Evolutionary conservation across 129 eudicot genomes (phyloP), one percentile per base, ranked within the genome.

Genomic region (Logfia minima): DNA sequence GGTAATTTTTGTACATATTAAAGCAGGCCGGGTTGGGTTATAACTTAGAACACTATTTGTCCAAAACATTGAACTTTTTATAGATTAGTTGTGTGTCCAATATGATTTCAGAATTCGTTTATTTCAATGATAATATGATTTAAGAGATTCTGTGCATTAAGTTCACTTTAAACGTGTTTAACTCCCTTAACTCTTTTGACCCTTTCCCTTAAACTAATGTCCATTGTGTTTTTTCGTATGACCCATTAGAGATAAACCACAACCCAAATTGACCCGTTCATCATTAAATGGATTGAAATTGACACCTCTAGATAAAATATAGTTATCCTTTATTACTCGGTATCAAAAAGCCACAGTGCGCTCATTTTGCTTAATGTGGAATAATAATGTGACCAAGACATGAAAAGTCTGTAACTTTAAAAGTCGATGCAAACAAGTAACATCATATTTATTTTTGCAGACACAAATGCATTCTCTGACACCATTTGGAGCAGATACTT

Each of bases 391-490:
- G 14, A 16, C 13, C 43, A 65, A 39, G 18, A 10, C 28, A 60
- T 62, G 24, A 41, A 37, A 62, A 61, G 11, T 24, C 43, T 41
- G 32, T 18, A 43, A 8, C 8, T 22, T 28, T 35, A 1, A 10
- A 19, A 11, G n/a, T 23, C 7, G 53, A 26, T 24, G 19, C 7
- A 31, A 43, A 29, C 35, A 43, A 10, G 5, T 43, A 3, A 41
- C 10, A 63, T 26, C 19, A 34, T 17, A 26, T 72, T 18, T 59
- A 19, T 51, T n/a, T 35, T 29, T 78, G 84, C 89, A 94, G 98
- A 94, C 97, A 34, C 99, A 94, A 80, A 91, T 89, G 96, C 99
- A 94, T 79, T 86, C 99, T 13, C 88, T 94, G 5, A 48, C 92
- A 53, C 99, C 99, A 51, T 91, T 91, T 66, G 99, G 97, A 75